Base-by-base conservation (phyloP, 495 filamentous ascomycete genomes). In the Lindgomyces ingoldianus region DNA sequence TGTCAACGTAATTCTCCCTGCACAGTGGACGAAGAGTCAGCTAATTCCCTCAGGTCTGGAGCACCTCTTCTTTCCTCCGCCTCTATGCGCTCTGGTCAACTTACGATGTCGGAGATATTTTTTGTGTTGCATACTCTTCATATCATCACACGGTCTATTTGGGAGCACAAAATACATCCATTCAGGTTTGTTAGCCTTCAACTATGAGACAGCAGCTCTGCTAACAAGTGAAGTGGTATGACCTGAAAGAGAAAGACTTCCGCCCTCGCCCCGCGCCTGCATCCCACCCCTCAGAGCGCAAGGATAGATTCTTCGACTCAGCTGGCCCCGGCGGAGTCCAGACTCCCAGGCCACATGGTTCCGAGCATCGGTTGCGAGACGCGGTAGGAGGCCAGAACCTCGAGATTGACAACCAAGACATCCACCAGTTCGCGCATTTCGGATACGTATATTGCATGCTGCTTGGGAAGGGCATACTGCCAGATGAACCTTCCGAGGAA, bases 381-480 rank as follows among this genome's bases (percentile, higher is more conserved):
- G 72, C 77, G 9, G 73, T 77, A 30, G 84, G 88, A 72, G 80
- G 87, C 74, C 70, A 86, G 81, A 69, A 87, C 10, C 80, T 97
- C 14, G 91, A 95, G 70, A 93, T 96, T 70, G 90, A 91, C 70
- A 85, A 86, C 25, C 81, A 88, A 14, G 84, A 95, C 60, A 89
- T 96, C 57, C 83, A 82, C 48, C 86, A 96, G 50, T 98, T 96
- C 73, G 91, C 94, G 0, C 94, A 98, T 70, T 94, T 85, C 75
- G 94, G 94, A 14, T 98, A 96, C 74, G 84, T 98, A 0, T 96
- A 98, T 70, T 95, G 91, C 68, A 96, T 98, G 93, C 80, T 91
- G 0, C 78, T 98, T 1, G 85, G 90, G 1, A 84, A 82, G 45
- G 88, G 87, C 0, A 72, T 86, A 11, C 77, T 85, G 39, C 84